phyloP scores from a whole-genome alignment of 1,284 basidiomycete species.

The Leccinum cinnamomeum region DNA sequence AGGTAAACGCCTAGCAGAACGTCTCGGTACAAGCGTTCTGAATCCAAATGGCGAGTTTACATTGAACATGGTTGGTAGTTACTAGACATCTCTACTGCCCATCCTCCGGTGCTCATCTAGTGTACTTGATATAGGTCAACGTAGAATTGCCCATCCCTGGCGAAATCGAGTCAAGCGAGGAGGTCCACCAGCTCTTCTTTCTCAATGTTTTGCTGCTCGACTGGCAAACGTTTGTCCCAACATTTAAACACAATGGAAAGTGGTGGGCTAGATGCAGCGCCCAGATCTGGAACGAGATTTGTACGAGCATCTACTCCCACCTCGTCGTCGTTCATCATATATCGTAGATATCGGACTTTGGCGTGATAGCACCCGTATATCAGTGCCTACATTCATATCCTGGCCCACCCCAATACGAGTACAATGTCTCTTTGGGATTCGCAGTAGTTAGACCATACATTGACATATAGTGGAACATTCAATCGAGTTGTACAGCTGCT shows the following conservation, averaged over 20 bases:
- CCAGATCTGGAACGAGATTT: conserved; percentile 75
- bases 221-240: conserved; percentile 37
- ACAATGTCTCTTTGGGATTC: background rate
- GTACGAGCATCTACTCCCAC: conserved; percentile 20
- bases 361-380: conserved; percentile 24
- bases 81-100: background rate
- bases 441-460: background rate
- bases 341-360: conserved; percentile 36
- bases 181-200: conserved; percentile 41
- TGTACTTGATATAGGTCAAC: conserved; percentile 39
- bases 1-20: conserved; percentile 61
- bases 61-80: conserved; percentile 65
- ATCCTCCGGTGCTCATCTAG: background rate
- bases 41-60: conserved; percentile 63
- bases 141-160: conserved; percentile 55
- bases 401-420: background rate
- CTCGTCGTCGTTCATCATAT: background rate
- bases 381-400: too few relatives aligned
- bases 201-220: conserved; percentile 39
- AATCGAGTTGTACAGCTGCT: background rate
- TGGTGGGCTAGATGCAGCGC: conserved; percentile 75
- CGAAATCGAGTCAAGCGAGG: conserved; percentile 30
- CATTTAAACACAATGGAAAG: conserved; percentile 55
- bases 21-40: conserved; percentile 67
- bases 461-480: background rate